Evolutionary conservation across 768 basidiomycete species (phyloP).

Genomic region (Psilocybe tampanensis): DNA sequence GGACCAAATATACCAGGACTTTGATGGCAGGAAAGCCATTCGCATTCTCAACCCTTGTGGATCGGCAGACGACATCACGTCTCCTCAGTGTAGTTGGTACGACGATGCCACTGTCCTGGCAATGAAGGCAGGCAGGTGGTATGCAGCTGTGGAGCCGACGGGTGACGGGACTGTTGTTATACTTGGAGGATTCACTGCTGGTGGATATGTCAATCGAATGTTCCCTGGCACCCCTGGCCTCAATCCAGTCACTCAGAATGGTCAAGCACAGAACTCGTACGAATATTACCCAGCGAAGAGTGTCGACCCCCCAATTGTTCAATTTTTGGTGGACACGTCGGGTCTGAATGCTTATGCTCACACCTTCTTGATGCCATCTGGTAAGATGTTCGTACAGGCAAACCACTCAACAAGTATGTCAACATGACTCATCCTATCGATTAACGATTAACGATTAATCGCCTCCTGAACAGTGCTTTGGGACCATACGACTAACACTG

Average conservation of each 20-base stretch:
- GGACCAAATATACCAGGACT: constrained; percentile 73
- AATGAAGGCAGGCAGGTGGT: constrained; percentile 75
- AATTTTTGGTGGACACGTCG: constrained; percentile 71
- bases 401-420: constrained; percentile 73
- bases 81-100: constrained; percentile 65
- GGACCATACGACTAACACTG: constrained; percentile 48
- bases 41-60: constrained; percentile 81
- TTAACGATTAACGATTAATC: neutral
- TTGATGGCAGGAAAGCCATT: constrained; percentile 77
- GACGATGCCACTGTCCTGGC: constrained; percentile 61
- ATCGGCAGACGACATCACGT: constrained; percentile 45
- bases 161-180: constrained; percentile 77
- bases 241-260: constrained; percentile 62
- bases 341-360: constrained; percentile 79
- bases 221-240: constrained; percentile 48
- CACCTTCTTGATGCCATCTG: constrained; percentile 71
- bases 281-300: constrained; percentile 78
- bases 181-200: constrained; percentile 77
- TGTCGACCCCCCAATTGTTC: constrained; percentile 47
- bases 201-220: constrained; percentile 82
- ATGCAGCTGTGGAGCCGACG: constrained; percentile 71
- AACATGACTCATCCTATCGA: neutral
- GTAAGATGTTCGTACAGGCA: constrained; percentile 79
- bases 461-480: constrained; percentile 19
- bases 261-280: constrained; percentile 77